These are phyloP conservation scores for Chrysoporthe austroafricana DNA, from an alignment of 2,329 filamentous ascomycete genomes.

Conservation along the genomic window DNA sequence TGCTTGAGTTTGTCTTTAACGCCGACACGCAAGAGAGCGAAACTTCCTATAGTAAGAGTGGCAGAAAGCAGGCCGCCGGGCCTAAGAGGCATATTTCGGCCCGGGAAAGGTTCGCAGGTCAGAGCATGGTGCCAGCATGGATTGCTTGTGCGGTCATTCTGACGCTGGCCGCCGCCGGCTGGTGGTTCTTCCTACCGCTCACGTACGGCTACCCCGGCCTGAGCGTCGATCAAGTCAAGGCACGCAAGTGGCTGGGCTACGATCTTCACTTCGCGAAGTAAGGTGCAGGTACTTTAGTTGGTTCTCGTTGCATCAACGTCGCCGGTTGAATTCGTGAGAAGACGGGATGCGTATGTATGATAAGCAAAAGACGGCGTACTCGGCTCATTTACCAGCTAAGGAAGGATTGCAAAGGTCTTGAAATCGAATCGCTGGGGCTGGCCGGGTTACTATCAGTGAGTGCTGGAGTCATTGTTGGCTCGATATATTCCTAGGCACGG, in stretches of 20 bases:
- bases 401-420: not conserved
- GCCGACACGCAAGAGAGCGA: constrained; percentile 71
- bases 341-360: not conserved
- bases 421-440: not conserved
- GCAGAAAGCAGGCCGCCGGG: constrained; percentile 49
- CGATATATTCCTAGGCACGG: not conserved
- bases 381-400: not conserved
- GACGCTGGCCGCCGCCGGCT: constrained; percentile 70
- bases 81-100: constrained; percentile 72
- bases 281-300: constrained; percentile 28
- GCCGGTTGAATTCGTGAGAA: not conserved
- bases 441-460: not conserved
- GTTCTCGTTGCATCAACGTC: no score
- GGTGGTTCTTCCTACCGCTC: constrained; percentile 91
- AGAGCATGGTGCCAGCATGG: constrained; percentile 80
- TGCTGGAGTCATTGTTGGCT: not conserved
- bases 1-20: constrained; percentile 96
- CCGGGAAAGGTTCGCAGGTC: constrained; percentile 76
- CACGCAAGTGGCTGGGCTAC: constrained; percentile 94
- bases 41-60: constrained; percentile 46
- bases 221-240: constrained; percentile 73
- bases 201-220: constrained; percentile 95
- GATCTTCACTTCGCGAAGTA: constrained; percentile 99
- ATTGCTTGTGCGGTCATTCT: constrained; percentile 75
- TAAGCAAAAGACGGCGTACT: not conserved